A percentile compares a stretch with the other conserved stretches of the same genome.
Conservation (phyloP, 2,329 filamentous ascomycete species). For the Allantophomopsis cytisporea region DNA sequence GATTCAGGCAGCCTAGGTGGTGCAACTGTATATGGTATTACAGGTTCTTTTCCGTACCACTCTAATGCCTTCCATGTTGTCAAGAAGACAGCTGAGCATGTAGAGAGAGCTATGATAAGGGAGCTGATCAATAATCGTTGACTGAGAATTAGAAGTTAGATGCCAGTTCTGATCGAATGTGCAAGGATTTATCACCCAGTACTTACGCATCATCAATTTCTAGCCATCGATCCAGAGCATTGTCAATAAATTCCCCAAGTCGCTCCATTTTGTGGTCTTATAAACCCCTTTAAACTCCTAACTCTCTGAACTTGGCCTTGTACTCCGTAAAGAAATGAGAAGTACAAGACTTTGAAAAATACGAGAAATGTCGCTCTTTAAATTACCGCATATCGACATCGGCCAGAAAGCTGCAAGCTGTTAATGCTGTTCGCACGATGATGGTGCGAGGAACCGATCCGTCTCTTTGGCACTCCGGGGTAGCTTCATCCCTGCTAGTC, state of each 20-base stretch:
- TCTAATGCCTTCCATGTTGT: background rate
- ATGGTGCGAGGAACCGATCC: background rate
- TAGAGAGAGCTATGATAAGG: background rate
- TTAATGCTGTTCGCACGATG: background rate
- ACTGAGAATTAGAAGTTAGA: background rate
- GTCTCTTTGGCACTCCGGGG: background rate
- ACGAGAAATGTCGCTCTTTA: background rate
- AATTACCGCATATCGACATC: background rate
- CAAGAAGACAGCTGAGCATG: background rate
- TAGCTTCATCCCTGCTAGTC: background rate
- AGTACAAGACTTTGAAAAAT: background rate
- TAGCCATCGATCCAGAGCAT: background rate
- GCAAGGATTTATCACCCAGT: background rate
- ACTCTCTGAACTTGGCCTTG: background rate
- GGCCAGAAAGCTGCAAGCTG: background rate
- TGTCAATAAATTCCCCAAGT: background rate
- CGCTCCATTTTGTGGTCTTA: background rate
- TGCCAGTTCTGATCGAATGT: background rate
- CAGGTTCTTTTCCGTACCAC: conserved; percentile 14
- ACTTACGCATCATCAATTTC: background rate
- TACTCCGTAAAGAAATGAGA: background rate
- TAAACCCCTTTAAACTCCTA: background rate
- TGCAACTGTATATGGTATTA: conserved; percentile 42
- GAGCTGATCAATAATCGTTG: background rate
- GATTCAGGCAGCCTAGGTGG: conserved; percentile 43